A percentile compares a stretch with the other conserved stretches of the same genome.
phyloP scores from a whole-genome alignment of 345 rosid genomes.

The Triadica sebifera region DNA sequence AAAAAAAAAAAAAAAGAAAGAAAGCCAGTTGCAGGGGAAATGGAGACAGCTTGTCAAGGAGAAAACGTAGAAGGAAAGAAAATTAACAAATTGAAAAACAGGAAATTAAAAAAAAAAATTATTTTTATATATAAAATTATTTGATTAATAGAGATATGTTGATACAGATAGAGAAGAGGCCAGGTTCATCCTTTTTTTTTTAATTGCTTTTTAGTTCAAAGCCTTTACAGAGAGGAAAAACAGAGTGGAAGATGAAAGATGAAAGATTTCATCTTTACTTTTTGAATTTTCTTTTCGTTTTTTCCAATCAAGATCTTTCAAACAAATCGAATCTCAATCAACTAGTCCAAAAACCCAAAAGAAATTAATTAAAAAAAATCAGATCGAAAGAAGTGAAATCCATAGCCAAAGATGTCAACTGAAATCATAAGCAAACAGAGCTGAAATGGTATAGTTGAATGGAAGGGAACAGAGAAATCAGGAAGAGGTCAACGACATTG shows the following conservation, averaged over 20 bases:
- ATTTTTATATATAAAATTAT: neutral
- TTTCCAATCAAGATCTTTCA: neutral
- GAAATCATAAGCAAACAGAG: too few relatives aligned
- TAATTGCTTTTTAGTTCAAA: neutral
- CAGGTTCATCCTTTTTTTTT: slow-evolving; percentile 39
- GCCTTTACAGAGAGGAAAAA: slow-evolving; percentile 35
- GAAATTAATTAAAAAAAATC: neutral
- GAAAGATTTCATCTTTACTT: slow-evolving; percentile 14
- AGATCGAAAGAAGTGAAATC: neutral
- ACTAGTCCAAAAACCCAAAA: neutral
- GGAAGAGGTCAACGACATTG: neutral
- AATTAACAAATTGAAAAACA: neutral
- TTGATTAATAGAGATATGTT: neutral
- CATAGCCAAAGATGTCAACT: neutral
- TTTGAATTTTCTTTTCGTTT: neutral
- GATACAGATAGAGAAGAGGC: slow-evolving; percentile 11
- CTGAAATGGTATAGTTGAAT: neutral
- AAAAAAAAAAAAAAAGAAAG: too few relatives aligned
- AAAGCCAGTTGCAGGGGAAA: slow-evolving; percentile 54
- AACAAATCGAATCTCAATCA: slow-evolving; percentile 16
- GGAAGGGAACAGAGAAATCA: neutral
- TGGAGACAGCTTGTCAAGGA: slow-evolving; percentile 34
- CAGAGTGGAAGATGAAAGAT: too few relatives aligned
- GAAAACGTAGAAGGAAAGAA: slow-evolving; percentile 15
- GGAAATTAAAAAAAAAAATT: neutral